Percentiles rank a stretch among this genome's conserved stretches.
Conservation (phyloP, 192 early-diverging fungal species). For the Coemansia sp. region DNA sequence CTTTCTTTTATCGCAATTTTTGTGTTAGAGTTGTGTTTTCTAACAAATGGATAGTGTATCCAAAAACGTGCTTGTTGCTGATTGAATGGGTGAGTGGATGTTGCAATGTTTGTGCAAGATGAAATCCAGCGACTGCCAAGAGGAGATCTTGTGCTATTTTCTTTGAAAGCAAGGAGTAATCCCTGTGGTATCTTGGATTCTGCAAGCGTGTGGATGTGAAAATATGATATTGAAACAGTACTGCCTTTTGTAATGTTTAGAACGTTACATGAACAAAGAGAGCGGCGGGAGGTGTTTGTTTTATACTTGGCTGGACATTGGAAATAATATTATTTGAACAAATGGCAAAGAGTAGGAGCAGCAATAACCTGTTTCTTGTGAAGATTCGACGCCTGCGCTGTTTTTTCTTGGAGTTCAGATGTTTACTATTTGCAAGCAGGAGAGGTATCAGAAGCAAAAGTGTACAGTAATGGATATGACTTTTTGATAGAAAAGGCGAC, state of each 20-base stretch:
- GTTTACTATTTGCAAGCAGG: neutral
- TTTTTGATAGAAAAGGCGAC: conserved; percentile 4
- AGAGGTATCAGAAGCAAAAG: neutral
- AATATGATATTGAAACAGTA: neutral
- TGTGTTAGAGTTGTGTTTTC: no score
- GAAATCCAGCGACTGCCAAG: neutral
- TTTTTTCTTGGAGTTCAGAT: neutral
- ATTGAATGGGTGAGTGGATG: no score
- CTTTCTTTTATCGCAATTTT: no score
- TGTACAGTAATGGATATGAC: neutral
- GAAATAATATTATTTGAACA: neutral
- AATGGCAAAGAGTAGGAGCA: neutral
- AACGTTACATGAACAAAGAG: neutral
- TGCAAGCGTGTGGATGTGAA: neutral
- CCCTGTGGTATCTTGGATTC: neutral
- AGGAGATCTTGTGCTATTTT: neutral
- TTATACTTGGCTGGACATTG: neutral
- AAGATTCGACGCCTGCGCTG: neutral
- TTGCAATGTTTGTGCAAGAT: neutral
- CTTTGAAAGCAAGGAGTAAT: neutral
- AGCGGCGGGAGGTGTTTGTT: neutral
- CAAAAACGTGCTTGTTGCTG: no score
- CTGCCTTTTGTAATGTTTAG: neutral
- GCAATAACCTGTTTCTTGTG: neutral
- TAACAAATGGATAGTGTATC: no score